Evolutionary conservation across 805 yeast genomes (phyloP).

Genomic region (Saccharomycopsis schoenii): DNA sequence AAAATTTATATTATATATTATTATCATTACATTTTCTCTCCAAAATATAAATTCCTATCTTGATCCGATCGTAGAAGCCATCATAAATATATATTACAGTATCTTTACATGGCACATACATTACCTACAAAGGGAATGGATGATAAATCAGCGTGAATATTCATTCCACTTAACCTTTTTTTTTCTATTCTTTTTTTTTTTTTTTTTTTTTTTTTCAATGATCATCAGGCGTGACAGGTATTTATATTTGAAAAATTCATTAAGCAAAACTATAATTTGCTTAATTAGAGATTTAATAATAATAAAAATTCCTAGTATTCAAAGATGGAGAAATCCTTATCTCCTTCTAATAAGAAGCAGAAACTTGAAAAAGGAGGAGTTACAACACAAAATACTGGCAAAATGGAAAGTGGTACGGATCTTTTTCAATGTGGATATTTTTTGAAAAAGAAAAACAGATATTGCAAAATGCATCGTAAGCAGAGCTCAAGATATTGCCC

Average conservation of each 20-base stretch:
- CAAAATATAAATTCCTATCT: too few species aligned
- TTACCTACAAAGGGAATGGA: too few species aligned
- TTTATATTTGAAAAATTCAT: not conserved
- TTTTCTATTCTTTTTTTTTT: not conserved
- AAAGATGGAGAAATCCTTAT: not conserved
- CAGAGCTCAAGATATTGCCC: slow-evolving; percentile 42
- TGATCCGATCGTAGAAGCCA: too few species aligned
- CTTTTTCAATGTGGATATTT: slow-evolving; percentile 36
- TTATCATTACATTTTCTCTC: not conserved
- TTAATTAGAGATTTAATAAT: too few species aligned
- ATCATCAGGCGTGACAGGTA: not conserved
- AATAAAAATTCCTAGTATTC: not conserved
- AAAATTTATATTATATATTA: not conserved
- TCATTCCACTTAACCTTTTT: not conserved
- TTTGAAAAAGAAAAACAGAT: slow-evolving; percentile 40
- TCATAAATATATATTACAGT: too few species aligned
- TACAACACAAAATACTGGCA: not conserved
- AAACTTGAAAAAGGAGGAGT: not conserved
- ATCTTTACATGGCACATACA: too few species aligned
- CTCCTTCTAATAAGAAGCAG: not conserved
- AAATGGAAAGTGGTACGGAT: not conserved
- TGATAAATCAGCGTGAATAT: too few species aligned
- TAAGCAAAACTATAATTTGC: too few species aligned
- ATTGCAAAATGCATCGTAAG: slow-evolving; percentile 53
- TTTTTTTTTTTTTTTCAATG: not conserved